Conservation (phyloP, 805 yeast genomes). For the Diddensiella transvaalensis region DNA sequence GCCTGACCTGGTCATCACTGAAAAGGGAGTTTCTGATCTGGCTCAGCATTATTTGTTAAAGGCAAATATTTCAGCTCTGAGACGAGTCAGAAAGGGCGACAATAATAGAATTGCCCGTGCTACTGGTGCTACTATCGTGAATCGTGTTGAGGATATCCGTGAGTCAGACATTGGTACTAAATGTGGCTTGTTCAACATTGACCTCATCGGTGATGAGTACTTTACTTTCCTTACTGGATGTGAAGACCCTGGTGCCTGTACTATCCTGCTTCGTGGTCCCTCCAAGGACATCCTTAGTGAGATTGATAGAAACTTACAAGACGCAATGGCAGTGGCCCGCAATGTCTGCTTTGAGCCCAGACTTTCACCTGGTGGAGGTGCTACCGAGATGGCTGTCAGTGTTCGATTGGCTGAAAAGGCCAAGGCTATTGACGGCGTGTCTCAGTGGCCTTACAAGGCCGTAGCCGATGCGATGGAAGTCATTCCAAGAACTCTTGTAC, state of each 20-base stretch:
- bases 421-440: slow-evolving; percentile 87
- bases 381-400: slow-evolving; percentile 97
- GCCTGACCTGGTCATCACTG: slow-evolving; percentile 94
- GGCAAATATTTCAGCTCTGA: slow-evolving; percentile 86
- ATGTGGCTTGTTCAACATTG: slow-evolving; percentile 91
- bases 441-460: slow-evolving; percentile 98
- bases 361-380: slow-evolving; percentile 98
- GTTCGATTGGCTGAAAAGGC: slow-evolving; percentile 87
- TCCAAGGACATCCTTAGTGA: slow-evolving; percentile 95
- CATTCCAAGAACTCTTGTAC: slow-evolving; percentile 94
- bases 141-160: slow-evolving; percentile 89
- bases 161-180: slow-evolving; percentile 84
- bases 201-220: slow-evolving; percentile 95
- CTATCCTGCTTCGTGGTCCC: slow-evolving; percentile 89
- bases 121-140: slow-evolving; percentile 96
- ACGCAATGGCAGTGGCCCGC: slow-evolving; percentile 97
- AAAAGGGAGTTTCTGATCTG: slow-evolving; percentile 95
- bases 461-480: slow-evolving; percentile 99
- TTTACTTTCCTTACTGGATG: slow-evolving; percentile 82
- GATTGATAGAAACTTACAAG: slow-evolving; percentile 94
- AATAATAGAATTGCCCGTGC: slow-evolving; percentile 96
- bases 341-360: slow-evolving; percentile 94
- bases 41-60: slow-evolving; percentile 95
- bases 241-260: slow-evolving; percentile 86
- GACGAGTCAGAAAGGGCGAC: slow-evolving; percentile 94